Percentiles rank a stretch among this genome's conserved stretches.
phyloP scores from a whole-genome alignment of 352 stramenopile species.

The Phytophthora megakarya region DNA sequence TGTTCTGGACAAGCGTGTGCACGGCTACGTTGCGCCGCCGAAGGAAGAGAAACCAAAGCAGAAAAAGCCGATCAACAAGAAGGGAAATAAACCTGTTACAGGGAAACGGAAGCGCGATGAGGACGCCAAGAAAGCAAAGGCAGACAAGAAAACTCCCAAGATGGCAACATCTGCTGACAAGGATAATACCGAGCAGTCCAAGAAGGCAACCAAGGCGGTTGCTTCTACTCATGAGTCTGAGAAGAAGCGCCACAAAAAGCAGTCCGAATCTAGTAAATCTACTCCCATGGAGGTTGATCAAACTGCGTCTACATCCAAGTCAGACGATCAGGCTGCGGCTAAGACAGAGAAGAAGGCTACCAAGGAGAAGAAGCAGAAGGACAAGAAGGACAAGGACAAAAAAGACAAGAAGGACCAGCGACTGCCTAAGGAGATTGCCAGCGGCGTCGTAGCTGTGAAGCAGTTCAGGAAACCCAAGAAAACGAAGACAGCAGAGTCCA shows the following conservation, averaged over 20 bases:
- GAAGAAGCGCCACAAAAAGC: constrained; percentile 29
- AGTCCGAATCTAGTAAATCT: constrained; percentile 5
- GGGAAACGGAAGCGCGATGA: constrained; percentile 38
- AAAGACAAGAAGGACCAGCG: constrained; percentile 49
- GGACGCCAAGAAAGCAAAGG: constrained; percentile 16
- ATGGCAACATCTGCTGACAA: constrained; percentile 4
- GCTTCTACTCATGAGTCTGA: constrained; percentile 19
- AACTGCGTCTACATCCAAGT: constrained; percentile 15
- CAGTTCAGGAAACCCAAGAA: constrained; percentile 78
- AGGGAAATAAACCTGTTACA: constrained; percentile 30
- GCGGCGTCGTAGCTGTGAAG: constrained; percentile 77
- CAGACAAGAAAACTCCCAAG: constrained; percentile 17
- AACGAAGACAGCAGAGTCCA: constrained; percentile 31
- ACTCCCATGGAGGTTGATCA: constrained; percentile 34
- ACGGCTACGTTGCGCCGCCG: constrained; percentile 76
- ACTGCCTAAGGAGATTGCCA: constrained; percentile 69
- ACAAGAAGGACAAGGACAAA: constrained; percentile 39
- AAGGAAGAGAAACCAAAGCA: constrained; percentile 63
- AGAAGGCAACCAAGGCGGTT: constrained; percentile 12
- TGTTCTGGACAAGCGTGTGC: constrained; percentile 81
- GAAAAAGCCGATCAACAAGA: constrained; percentile 20
- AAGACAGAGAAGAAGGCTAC: constrained; percentile 32
- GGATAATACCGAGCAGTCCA: constrained; percentile 21
- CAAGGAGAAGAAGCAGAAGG: constrained; percentile 39
- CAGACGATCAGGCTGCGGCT: not conserved